phyloP scores from a whole-genome alignment of 2,329 filamentous ascomycete species.

The Nigrograna mackinnonii region DNA sequence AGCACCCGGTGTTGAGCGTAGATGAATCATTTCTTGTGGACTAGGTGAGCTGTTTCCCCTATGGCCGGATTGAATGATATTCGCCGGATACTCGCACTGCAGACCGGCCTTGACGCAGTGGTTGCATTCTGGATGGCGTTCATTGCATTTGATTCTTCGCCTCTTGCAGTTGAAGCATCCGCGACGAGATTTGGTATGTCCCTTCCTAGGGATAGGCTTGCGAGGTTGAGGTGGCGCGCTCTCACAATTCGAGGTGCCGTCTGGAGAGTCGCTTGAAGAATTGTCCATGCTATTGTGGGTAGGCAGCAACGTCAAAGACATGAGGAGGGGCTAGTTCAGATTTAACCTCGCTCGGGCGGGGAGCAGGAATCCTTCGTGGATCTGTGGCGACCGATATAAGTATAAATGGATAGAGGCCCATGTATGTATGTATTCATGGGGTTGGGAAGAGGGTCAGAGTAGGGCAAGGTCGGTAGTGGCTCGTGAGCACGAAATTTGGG shows the following conservation, averaged over 20 bases:
- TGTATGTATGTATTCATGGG: no score
- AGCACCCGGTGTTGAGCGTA: conserved; percentile 33
- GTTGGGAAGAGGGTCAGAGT: no score
- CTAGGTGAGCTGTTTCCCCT: conserved; percentile 19
- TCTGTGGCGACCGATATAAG: no score
- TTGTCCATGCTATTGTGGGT: conserved; percentile 24
- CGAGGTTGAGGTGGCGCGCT: conserved; percentile 28
- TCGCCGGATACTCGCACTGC: conserved; percentile 64
- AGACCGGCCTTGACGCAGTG: conserved; percentile 67
- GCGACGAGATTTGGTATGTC: conserved; percentile 67
- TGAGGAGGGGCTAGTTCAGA: conserved; percentile 15
- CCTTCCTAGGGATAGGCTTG: conserved; percentile 51
- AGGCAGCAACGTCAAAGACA: conserved; percentile 23
- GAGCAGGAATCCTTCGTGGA: no score
- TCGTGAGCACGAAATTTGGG: conserved; percentile 24
- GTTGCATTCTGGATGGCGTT: conserved; percentile 64
- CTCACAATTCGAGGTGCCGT: conserved; percentile 21
- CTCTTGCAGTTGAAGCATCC: conserved; percentile 72
- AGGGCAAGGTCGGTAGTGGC: conserved; percentile 17
- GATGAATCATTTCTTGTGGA: conserved; percentile 28
- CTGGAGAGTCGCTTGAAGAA: conserved; percentile 36
- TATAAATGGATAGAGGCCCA: no score
- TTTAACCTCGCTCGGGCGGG: conserved; percentile 15
- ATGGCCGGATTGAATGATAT: conserved; percentile 35
- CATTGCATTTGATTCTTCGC: conserved; percentile 70